These are phyloP conservation scores for Xylaria sp. DNA, from an alignment of 495 filamentous ascomycete species.

Conservation along the genomic window DNA sequence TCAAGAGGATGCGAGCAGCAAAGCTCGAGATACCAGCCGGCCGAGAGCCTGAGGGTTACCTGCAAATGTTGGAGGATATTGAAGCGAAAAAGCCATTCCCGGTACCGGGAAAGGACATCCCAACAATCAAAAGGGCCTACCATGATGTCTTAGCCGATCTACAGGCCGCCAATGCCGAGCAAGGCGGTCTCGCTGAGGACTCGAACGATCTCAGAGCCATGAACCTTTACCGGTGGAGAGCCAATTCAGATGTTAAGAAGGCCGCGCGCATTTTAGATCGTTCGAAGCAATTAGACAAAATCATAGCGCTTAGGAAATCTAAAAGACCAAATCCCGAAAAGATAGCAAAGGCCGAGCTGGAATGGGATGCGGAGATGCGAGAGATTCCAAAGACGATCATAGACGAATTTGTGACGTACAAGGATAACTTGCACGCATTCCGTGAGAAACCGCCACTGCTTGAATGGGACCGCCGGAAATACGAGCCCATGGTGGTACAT, in stretches of 20 bases:
- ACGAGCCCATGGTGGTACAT: slow-evolving; percentile 60
- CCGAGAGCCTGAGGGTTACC: slow-evolving; percentile 42
- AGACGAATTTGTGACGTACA: slow-evolving; percentile 40
- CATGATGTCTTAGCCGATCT: slow-evolving; percentile 42
- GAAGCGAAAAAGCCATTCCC: not conserved
- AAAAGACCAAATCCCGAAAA: slow-evolving; percentile 18
- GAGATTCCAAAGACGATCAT: slow-evolving; percentile 24
- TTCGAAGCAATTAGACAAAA: slow-evolving; percentile 29
- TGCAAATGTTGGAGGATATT: slow-evolving; percentile 35
- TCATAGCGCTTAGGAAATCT: slow-evolving; percentile 31
- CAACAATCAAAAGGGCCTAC: slow-evolving; percentile 40
- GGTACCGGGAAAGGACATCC: slow-evolving; percentile 30
- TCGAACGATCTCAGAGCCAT: slow-evolving; percentile 34
- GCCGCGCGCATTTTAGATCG: slow-evolving; percentile 36
- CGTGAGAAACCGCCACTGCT: slow-evolving; percentile 56
- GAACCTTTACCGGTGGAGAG: slow-evolving; percentile 36
- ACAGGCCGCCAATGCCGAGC: slow-evolving; percentile 33
- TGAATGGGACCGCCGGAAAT: slow-evolving; percentile 68
- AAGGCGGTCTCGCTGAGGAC: slow-evolving; percentile 8
- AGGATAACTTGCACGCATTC: slow-evolving; percentile 56
- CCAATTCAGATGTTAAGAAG: slow-evolving; percentile 32
- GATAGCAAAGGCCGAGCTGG: slow-evolving; percentile 26
- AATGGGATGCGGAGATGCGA: slow-evolving; percentile 31
- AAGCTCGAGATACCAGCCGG: slow-evolving; percentile 40
- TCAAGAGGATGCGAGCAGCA: slow-evolving; percentile 44